phyloP scores from a whole-genome alignment of 257 asterid genomes.

The Solanum habrochaites region DNA sequence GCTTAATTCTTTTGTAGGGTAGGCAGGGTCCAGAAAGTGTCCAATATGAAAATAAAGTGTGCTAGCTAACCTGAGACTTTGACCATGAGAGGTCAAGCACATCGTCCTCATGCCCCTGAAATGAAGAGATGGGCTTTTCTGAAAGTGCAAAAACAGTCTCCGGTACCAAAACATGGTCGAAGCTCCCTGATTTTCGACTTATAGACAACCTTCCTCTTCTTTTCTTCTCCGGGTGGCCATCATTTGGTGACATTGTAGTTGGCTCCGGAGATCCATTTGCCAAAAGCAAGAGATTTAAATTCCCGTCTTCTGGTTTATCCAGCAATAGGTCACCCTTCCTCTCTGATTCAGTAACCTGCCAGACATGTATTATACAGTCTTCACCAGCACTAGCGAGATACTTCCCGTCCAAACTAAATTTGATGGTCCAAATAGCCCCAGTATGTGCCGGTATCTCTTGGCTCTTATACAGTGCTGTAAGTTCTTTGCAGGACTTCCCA shows the following conservation, averaged over 20 bases:
- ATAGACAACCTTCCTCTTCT: slow-evolving; percentile 80
- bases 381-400: slow-evolving; percentile 99
- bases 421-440: slow-evolving; percentile 94
- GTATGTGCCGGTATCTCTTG: slow-evolving; percentile 92
- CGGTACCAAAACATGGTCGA: slow-evolving; percentile 79
- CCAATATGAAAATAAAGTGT: neutral
- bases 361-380: slow-evolving; percentile 88
- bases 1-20: neutral
- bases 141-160: slow-evolving; percentile 69
- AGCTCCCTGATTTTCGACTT: slow-evolving; percentile 67
- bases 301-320: slow-evolving; percentile 80
- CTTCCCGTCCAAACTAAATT: slow-evolving; percentile 92
- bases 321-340: slow-evolving; percentile 70
- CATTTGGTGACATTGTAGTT: slow-evolving; percentile 59
- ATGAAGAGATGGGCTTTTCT: slow-evolving; percentile 77
- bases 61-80: slow-evolving; percentile 78
- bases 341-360: slow-evolving; percentile 82
- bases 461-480: slow-evolving; percentile 71
- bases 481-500: slow-evolving; percentile 84
- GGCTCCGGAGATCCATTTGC: slow-evolving; percentile 85
- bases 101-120: slow-evolving; percentile 77
- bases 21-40: neutral
- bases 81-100: slow-evolving; percentile 98
- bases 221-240: slow-evolving; percentile 61
- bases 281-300: slow-evolving; percentile 52